Conservation (phyloP, 2,329 filamentous ascomycete species). For the Botrytis elliptica region DNA sequence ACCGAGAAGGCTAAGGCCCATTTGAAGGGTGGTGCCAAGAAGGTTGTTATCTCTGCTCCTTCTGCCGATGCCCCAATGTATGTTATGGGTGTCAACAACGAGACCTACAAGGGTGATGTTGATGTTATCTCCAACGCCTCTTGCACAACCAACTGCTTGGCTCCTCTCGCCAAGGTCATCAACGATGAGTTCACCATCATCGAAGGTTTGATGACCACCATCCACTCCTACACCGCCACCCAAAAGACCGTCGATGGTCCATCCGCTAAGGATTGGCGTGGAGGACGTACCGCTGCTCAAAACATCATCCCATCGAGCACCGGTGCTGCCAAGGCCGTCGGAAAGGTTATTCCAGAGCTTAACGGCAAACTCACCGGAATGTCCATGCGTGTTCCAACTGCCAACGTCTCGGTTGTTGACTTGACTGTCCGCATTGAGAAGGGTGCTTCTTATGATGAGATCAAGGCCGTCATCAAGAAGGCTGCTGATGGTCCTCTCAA, state of each 20-base stretch:
- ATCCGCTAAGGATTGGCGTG: constrained; percentile 98
- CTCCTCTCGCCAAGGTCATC: constrained; percentile 98
- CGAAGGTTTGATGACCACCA: constrained; percentile 99
- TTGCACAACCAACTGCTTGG: constrained; percentile 99
- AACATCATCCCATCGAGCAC: constrained; percentile 99
- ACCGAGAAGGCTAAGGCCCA: constrained; percentile 92
- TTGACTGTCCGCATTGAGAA: constrained; percentile 94
- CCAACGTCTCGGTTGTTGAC: constrained; percentile 99
- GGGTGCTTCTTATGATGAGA: constrained; percentile 80
- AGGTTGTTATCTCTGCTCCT: constrained; percentile 90
- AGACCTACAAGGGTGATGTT: constrained; percentile 85
- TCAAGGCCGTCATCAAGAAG: constrained; percentile 89
- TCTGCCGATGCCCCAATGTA: constrained; percentile 98
- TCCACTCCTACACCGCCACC: constrained; percentile 99
- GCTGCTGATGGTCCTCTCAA: constrained; percentile 81
- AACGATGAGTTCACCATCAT: constrained; percentile 97
- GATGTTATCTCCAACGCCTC: constrained; percentile 98
- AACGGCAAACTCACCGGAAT: constrained; percentile 99
- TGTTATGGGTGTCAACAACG: constrained; percentile 99
- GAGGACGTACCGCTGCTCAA: constrained; percentile 96
- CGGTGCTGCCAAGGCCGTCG: constrained; percentile 99
- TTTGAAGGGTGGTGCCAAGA: constrained; percentile 96
- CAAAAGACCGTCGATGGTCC: constrained; percentile 99
- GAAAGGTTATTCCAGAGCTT: constrained; percentile 96
- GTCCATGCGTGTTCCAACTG: constrained; percentile 97